Conservation (phyloP, 2,329 filamentous ascomycete species). For the Periglandula ipomoeae region DNA sequence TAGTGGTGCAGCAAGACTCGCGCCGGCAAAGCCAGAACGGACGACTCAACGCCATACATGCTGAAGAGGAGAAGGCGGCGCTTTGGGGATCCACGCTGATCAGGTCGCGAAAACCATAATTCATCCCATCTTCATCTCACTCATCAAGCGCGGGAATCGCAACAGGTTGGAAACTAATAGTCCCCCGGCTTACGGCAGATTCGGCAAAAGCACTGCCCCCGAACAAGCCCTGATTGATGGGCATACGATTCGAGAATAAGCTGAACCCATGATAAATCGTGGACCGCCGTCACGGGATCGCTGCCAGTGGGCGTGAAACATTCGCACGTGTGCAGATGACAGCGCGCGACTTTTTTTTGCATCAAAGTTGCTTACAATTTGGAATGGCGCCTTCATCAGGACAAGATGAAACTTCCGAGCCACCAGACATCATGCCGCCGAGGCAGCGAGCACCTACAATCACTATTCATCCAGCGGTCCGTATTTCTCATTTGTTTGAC, state of each 20-base stretch:
- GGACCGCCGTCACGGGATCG: neutral
- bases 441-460: slow-evolving; percentile 1
- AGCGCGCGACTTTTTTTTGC: too few relatives aligned
- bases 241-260: neutral
- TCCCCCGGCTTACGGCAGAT: neutral
- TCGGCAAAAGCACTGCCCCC: neutral
- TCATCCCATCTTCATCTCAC: too few relatives aligned
- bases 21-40: too few relatives aligned
- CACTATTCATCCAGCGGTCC: neutral
- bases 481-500: neutral
- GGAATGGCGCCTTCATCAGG: neutral
- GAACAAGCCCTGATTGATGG: neutral
- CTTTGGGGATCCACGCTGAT: too few relatives aligned
- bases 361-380: too few relatives aligned
- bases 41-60: too few relatives aligned
- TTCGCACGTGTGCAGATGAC: neutral
- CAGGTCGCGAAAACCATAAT: too few relatives aligned
- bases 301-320: neutral
- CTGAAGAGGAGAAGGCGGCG: too few relatives aligned
- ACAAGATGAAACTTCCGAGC: neutral
- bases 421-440: neutral
- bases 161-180: too few relatives aligned
- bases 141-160: too few relatives aligned
- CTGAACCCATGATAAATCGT: neutral
- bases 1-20: too few relatives aligned